Base-by-base conservation (phyloP, 345 rosid genomes). In the Sisymbrium altissimum region DNA sequence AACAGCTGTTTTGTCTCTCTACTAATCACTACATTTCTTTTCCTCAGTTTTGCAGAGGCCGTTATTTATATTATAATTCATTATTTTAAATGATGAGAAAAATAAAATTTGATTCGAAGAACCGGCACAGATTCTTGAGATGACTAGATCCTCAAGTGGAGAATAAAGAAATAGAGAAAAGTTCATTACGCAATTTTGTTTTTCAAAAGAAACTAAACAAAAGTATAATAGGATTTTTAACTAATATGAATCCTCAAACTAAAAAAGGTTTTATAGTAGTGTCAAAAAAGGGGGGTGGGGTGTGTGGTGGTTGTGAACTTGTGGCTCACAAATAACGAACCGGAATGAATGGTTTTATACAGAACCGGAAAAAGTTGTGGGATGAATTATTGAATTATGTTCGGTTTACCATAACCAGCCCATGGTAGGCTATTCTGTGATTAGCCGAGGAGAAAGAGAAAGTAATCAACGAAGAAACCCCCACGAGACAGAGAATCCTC, bases 1-100 rank as follows among this genome's bases (percentile, higher is more conserved):
- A 59, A 58, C 72, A 65, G 76, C 80, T 71, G 80, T 71, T 77
- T 65, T 77, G 80, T 58, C 76, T 65, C 68, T 48, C 76, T 64
- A 25, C 30, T 70, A 70, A 45, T 70, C n/a, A 41, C n/a, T 27
- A 14, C 18, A 2, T 35, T 25, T 40, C n/a, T 32, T 15, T 21
- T 43, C 14, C 33, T 36, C 2, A 7, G 5, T 58, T 6, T 10
- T 48, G 13, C 19, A 21, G 9, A 33, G 29, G n/a, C n/a, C n/a
- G n/a, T n/a, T n/a, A n/a, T n/a, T n/a, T n/a, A n/a, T n/a, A 15
- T 27, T 38, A 10, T 27, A 10, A 12, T 29, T 13, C 6, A 33
- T 43, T 36, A 69, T 19, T 30, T 18, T 4, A 39, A 12, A 25
- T 46, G 10, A 33, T 15, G 17, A 64, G 46, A 32, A 55, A 15